Conservation (phyloP, 1,139 yeast species). For the Pichia sorboxylosa region DNA sequence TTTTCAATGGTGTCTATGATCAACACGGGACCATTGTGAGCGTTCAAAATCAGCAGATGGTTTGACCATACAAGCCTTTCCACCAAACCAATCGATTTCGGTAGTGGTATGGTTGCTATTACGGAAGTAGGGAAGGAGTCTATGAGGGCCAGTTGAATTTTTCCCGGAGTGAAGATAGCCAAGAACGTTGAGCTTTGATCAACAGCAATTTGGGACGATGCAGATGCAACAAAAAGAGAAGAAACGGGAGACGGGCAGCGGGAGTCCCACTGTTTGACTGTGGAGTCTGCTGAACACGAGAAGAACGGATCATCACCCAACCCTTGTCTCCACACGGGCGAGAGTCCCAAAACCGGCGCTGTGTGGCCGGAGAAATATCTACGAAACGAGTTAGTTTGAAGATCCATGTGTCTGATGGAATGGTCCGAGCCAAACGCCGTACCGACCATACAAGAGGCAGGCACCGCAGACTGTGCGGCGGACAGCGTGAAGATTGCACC, state of each 20-base stretch:
- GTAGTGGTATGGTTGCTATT: slow-evolving; percentile 7
- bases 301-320: slow-evolving; percentile 13
- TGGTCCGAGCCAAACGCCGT: too few species aligned
- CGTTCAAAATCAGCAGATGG: slow-evolving; percentile 7
- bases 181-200: slow-evolving; percentile 81
- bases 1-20: too few species aligned
- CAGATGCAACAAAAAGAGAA: too few species aligned
- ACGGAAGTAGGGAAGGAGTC: slow-evolving; percentile 14
- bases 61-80: slow-evolving; percentile 9
- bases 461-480: slow-evolving; percentile 58
- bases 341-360: slow-evolving; percentile 57
- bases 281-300: slow-evolving; percentile 61
- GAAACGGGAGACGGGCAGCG: too few species aligned
- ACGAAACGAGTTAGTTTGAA: slow-evolving; percentile 67
- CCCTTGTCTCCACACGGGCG: slow-evolving; percentile 3
- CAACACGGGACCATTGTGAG: too few species aligned
- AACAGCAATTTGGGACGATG: slow-evolving; percentile 39
- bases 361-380: slow-evolving; percentile 85
- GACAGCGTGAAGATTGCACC: slow-evolving; percentile 68
- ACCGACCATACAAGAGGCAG: slow-evolving; percentile 44
- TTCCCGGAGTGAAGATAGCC: slow-evolving; percentile 50
- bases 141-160: slow-evolving; percentile 33
- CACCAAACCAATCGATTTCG: slow-evolving; percentile 1
- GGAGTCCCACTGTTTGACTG: slow-evolving; percentile 86
- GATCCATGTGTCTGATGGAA: slow-evolving; percentile 61